Evolutionary conservation across 2,329 filamentous ascomycete species (phyloP).

Genomic region (Apiospora rasikravindrae): DNA sequence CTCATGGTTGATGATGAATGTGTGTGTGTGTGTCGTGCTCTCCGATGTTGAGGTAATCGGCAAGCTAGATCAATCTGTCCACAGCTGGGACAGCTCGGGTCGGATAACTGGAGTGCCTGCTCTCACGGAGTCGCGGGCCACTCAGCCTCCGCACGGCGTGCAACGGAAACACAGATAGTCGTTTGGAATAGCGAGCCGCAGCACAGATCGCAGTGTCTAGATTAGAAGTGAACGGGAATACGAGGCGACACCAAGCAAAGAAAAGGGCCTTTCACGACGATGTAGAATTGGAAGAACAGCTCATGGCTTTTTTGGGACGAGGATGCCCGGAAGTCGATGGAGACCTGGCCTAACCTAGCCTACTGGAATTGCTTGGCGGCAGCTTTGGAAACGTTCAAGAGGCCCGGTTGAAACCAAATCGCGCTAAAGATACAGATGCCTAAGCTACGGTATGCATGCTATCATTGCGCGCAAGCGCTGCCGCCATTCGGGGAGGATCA

Average conservation of each 20-base stretch:
- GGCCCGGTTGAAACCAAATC: slow-evolving; percentile 11
- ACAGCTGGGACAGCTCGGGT: slow-evolving; percentile 12
- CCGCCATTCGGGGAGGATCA: neutral
- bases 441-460: neutral
- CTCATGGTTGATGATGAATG: slow-evolving; percentile 41
- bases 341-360: slow-evolving; percentile 7
- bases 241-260: neutral
- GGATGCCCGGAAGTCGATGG: slow-evolving; percentile 10
- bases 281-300: slow-evolving; percentile 9
- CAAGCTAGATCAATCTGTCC: slow-evolving; percentile 11
- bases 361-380: slow-evolving; percentile 2
- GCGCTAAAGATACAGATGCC: neutral
- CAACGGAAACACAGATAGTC: neutral
- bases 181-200: neutral
- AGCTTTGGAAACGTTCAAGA: slow-evolving; percentile 1
- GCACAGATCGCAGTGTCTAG: neutral
- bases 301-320: slow-evolving; percentile 8
- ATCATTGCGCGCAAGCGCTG: slow-evolving; percentile 8
- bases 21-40: neutral
- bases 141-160: slow-evolving; percentile 11
- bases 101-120: slow-evolving; percentile 12
- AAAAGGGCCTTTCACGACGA: neutral
- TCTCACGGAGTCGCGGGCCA: slow-evolving; percentile 9
- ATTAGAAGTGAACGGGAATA: neutral
- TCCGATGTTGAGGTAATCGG: neutral